Base-by-base conservation (phyloP, 148 eudicot genomes). In the Chenopodium album region DNA sequence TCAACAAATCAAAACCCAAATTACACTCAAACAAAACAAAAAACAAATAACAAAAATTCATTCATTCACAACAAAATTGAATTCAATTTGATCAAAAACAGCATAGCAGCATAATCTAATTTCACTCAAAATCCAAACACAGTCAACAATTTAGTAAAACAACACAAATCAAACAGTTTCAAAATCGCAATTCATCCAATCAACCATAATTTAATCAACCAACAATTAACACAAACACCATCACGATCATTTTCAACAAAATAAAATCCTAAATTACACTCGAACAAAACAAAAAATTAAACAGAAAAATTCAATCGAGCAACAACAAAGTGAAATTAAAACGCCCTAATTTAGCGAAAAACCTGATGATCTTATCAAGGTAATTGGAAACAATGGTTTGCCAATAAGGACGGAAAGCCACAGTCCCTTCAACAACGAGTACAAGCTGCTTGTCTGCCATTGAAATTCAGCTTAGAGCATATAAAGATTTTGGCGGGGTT, bases 371-470 rank as follows among this genome's bases (percentile, higher is more conserved):
- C 37, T 34, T 34, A 34, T 2, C 37, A 34, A 34, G 37, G 37
- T 34, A 34, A 34, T 34, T 3, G 37, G 37, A 34, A 34, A 34
- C 37, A 34, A 2, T 4, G 37, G 37, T 34, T 2, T 34, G 3
- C 37, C 37, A 34, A 34, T 34, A 34, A 34, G 37, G 37, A 34
- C 37, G 5, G 5, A 34, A 3, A 34, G 37, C 37, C 37, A 3
- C 37, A n/a, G 87, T 85, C 71, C 87, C 84, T 79, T 85, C 87
- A 10, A 85, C 84, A 19, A 78, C 84, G 28, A 85, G 60, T 67
- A 85, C 74, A 19, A 85, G 46, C 52, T 85, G 87, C 62, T 85
- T 85, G 3, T 85, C 87, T 72, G 82, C 87, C 87, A 85, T 85
- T 32, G 8, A 50, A 80, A 64, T 67, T 76, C 12, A 28, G 32